Evolutionary conservation across 2,329 filamentous ascomycete species (phyloP).

Genomic region (Exophiala calicioides): DNA sequence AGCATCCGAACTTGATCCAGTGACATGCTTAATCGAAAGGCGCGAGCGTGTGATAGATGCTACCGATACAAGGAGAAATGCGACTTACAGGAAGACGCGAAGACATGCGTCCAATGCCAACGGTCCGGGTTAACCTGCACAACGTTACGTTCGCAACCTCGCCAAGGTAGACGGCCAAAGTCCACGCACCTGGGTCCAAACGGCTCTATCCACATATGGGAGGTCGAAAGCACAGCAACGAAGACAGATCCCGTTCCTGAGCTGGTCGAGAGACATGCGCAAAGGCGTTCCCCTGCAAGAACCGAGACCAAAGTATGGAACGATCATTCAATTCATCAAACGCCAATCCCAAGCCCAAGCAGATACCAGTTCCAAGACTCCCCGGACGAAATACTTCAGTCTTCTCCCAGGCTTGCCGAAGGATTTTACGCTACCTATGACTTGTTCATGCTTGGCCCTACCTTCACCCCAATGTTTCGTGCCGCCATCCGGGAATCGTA

Average conservation of each 20-base stretch:
- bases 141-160: not conserved
- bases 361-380: not conserved
- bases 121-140: conserved; percentile 1
- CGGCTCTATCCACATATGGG: conserved; percentile 9
- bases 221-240: not conserved
- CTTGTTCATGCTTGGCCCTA: conserved; percentile 15
- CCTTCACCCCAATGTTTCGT: conserved; percentile 11
- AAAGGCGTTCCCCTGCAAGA: not conserved
- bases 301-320: not conserved
- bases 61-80: conserved; percentile 11
- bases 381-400: not conserved
- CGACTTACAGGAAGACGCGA: not conserved
- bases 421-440: conserved; percentile 11
- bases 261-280: not conserved
- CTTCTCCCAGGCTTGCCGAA: not conserved
- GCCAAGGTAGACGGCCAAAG: conserved; percentile 6
- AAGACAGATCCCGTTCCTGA: not conserved
- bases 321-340: not conserved
- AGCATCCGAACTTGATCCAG: too few species aligned
- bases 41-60: conserved; percentile 14
- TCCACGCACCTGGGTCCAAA: not conserved
- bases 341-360: not conserved
- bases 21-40: too few species aligned
- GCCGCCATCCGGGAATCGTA: not conserved
- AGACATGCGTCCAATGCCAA: conserved; percentile 5